Base-by-base conservation (phyloP, 1,284 basidiomycete species). In the Hymenochaete sp. region DNA sequence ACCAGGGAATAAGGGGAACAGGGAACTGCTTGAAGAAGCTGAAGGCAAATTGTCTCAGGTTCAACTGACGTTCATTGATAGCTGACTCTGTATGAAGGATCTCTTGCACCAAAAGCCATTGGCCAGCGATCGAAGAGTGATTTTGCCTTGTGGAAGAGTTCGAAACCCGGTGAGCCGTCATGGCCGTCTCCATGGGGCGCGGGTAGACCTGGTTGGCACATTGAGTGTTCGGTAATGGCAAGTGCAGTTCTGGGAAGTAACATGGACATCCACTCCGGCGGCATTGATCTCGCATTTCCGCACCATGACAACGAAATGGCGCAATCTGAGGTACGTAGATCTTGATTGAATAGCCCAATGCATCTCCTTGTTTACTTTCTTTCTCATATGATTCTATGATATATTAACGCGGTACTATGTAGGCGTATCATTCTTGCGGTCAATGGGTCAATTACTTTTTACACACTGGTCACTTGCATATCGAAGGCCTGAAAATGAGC, bases 231-330 rank as follows among this genome's bases (percentile, higher is more conserved):
- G 8, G 96, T 98, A 37, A 99, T 99, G 96, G 95, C 93, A 11
- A 89, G 82, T 48, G 93, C 85, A 29, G 74, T 99, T 40, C 73
- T 98, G 38, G 96, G 96, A 6, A 76, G 86, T 47, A 83, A 82
- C 48, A 93, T 99, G 80, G 96, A 98, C 64, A 93, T 99, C 53
- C 96, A 99, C 62, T 96, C 92, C 4, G 96, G 96, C 38, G 96
- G 96, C 10, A 82, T 93, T 40, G 96, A 99, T 64, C 73, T 99
- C 49, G 89, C 92, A 41, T 99, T 99, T 70, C 96, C 96, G 3
- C 96, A 99, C 67, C 96, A 99, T 62, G 96, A 98, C 63, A 99
- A 99, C 61, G 96, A 99, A 68, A 78, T 98, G 57, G 96, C 96
- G 4, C 96, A 99, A 65, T 84, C 88, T 40, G 96, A 98, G 79